phyloP scores from a whole-genome alignment of 345 rosid species.

The Eucalyptus curtisii region DNA sequence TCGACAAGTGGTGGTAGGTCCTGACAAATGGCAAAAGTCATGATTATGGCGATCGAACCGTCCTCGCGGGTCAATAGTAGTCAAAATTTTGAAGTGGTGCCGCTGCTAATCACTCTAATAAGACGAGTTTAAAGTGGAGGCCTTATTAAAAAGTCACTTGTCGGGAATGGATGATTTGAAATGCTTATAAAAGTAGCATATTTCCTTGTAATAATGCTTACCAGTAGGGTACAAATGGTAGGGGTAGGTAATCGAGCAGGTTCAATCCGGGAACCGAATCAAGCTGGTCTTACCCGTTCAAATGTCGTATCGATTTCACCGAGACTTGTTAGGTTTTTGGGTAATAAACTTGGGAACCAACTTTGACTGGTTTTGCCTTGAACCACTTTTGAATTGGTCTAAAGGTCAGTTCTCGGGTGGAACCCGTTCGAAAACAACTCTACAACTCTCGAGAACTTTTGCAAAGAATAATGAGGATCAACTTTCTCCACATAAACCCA shows the following conservation, averaged over 20 bases:
- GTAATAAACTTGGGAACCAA: neutral
- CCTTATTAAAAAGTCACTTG: neutral
- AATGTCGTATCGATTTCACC: neutral
- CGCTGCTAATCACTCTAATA: neutral
- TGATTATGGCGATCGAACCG: neutral
- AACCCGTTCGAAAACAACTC: neutral
- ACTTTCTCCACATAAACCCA: no score
- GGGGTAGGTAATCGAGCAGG: neutral
- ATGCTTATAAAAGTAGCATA: neutral
- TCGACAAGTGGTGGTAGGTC: neutral
- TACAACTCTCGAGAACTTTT: neutral
- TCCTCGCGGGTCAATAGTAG: neutral
- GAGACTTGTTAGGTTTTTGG: neutral
- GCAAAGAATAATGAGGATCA: neutral
- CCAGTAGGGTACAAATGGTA: neutral
- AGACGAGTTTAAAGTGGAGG: neutral
- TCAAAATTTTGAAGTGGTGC: neutral
- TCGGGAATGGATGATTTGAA: neutral
- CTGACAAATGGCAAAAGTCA: neutral
- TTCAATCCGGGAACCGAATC: neutral
- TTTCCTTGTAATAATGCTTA: neutral
- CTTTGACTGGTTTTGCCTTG: neutral
- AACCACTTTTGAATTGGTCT: neutral
- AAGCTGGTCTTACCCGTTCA: neutral
- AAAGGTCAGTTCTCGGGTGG: neutral